These are phyloP conservation scores for Trichoderma sp. DNA, from an alignment of 2,329 filamentous ascomycete genomes.

Conservation along the genomic window DNA sequence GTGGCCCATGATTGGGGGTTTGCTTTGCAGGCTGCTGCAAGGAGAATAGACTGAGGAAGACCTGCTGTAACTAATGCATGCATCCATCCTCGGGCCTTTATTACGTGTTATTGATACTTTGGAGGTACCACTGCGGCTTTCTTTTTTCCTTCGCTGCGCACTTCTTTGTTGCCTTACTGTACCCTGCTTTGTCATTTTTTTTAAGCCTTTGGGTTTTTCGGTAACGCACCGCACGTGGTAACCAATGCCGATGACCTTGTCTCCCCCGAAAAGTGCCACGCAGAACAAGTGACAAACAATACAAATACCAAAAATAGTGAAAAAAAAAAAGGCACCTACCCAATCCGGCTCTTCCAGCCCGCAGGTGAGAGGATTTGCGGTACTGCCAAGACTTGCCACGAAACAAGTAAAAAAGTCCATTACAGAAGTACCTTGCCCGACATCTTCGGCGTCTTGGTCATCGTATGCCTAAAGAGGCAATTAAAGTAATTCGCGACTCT, in stretches of 20 bases:
- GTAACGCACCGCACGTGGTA: neutral
- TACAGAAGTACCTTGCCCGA: neutral
- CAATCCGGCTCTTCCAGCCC: constrained; percentile 10
- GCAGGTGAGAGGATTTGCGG: neutral
- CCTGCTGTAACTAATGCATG: neutral
- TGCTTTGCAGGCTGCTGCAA: neutral
- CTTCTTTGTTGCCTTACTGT: neutral
- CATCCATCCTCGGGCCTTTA: neutral
- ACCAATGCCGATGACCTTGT: neutral
- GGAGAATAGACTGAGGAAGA: constrained; percentile 8
- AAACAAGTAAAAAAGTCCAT: neutral
- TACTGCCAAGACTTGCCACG: neutral
- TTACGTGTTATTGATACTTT: neutral
- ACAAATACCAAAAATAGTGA: neutral
- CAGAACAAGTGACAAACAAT: neutral
- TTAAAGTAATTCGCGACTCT: neutral
- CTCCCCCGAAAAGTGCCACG: neutral
- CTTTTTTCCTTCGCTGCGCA: neutral
- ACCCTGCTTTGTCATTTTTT: neutral
- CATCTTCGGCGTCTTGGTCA: neutral
- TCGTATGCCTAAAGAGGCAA: neutral
- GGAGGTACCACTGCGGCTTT: neutral
- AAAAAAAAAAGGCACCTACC: constrained; percentile 13
- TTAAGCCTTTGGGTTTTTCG: neutral
- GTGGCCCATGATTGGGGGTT: neutral